These are phyloP conservation scores for Aspergillus fischeri DNA, from an alignment of 2,329 filamentous ascomycete genomes.

Conservation along the genomic window DNA sequence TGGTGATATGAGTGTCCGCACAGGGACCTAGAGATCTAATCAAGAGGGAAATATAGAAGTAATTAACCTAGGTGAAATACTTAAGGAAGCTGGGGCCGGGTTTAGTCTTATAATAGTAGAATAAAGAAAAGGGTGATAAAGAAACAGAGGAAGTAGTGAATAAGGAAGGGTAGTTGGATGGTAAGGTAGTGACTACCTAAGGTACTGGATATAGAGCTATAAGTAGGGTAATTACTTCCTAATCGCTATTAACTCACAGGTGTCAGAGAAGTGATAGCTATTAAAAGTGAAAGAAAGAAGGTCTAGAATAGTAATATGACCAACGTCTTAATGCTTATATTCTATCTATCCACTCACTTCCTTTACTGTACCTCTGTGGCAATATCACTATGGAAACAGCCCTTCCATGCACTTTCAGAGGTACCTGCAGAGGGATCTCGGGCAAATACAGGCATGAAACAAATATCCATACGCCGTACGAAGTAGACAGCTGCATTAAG, in stretches of 20 bases:
- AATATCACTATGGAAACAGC: background rate
- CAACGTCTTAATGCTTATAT: background rate
- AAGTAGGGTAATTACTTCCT: background rate
- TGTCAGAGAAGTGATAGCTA: background rate
- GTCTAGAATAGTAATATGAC: background rate
- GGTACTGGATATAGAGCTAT: background rate
- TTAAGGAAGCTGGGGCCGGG: background rate
- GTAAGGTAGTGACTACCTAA: background rate
- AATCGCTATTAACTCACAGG: background rate
- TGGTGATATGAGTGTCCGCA: background rate
- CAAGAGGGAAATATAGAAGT: background rate
- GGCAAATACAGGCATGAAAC: background rate
- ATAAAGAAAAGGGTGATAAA: background rate
- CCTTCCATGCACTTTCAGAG: background rate
- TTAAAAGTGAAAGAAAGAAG: background rate
- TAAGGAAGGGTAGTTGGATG: too few species aligned
- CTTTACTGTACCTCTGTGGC: background rate
- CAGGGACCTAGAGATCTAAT: background rate
- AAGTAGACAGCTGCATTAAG: background rate
- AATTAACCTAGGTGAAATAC: too few species aligned
- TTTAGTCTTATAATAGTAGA: background rate
- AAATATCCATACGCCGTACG: background rate
- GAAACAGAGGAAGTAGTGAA: too few species aligned
- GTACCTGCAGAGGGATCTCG: background rate
- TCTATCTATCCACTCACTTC: background rate